A percentile compares a stretch with the other conserved stretches of the same genome.
Evolutionary conservation across 2,329 filamentous ascomycete genomes (phyloP).

Genomic region (Metarhizium rileyi): DNA sequence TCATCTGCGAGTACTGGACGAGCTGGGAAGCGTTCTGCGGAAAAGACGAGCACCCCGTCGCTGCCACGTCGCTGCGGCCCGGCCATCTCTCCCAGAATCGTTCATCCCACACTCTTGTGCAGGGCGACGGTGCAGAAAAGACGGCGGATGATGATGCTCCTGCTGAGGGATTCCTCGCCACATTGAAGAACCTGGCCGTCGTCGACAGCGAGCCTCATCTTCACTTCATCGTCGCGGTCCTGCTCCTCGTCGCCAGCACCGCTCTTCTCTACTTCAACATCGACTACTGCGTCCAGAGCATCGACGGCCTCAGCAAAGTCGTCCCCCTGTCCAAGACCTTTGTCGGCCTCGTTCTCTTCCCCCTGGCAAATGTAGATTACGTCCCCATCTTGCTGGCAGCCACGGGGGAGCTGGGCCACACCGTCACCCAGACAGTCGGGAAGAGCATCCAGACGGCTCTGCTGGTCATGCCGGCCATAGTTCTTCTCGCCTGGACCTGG

Average conservation of each 20-base stretch:
- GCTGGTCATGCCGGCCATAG: background rate
- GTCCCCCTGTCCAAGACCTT: background rate
- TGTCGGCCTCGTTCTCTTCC: conserved; percentile 1
- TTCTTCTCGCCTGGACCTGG: background rate
- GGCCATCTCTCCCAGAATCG: background rate
- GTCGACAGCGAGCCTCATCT: background rate
- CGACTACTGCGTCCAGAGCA: background rate
- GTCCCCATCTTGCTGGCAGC: background rate
- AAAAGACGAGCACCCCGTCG: background rate
- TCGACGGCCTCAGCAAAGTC: background rate
- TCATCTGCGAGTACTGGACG: background rate
- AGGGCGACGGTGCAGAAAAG: background rate
- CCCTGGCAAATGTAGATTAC: background rate
- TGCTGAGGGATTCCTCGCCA: too few relatives aligned
- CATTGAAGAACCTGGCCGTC: too few relatives aligned
- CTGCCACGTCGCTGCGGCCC: background rate
- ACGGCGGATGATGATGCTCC: too few relatives aligned
- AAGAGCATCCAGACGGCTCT: conserved; percentile 3
- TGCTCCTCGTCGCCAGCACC: background rate
- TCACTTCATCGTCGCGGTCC: background rate
- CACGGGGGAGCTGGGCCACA: background rate
- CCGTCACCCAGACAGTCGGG: conserved; percentile 1
- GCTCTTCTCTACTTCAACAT: conserved; percentile 1
- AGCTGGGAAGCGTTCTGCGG: background rate
- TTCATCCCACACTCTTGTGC: background rate